phyloP scores from a whole-genome alignment of 176 grass and related monocot genomes.

The Musa itinerans region DNA sequence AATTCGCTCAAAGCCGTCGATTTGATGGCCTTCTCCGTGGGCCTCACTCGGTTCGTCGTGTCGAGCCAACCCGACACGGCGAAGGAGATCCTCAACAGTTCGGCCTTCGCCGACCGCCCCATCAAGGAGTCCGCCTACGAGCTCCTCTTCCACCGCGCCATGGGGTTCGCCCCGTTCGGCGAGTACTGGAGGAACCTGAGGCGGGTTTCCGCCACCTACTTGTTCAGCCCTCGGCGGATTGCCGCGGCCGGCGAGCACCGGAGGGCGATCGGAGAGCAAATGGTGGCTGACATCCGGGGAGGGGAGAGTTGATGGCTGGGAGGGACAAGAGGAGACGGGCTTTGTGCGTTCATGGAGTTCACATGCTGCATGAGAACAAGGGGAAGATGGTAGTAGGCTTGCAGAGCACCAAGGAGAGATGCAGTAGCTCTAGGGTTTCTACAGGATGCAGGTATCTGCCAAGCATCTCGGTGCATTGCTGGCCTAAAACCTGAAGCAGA shows the following conservation, averaged over 20 bases:
- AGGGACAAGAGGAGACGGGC: too few relatives aligned
- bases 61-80: slow-evolving; percentile 7
- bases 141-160: slow-evolving; percentile 11
- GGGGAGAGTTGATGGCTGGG: neutral
- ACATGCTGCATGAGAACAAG: too few relatives aligned
- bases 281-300: too few relatives aligned
- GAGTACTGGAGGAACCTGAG: slow-evolving; percentile 9
- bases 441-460: too few relatives aligned
- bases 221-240: neutral
- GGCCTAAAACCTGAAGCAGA: too few relatives aligned
- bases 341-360: too few relatives aligned
- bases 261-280: neutral
- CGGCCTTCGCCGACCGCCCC: slow-evolving; percentile 6
- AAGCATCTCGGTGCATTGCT: too few relatives aligned
- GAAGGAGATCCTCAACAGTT: slow-evolving; percentile 5
- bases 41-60: slow-evolving; percentile 30
- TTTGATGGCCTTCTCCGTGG: slow-evolving; percentile 70
- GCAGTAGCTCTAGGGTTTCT: too few relatives aligned
- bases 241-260: neutral
- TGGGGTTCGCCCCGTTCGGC: slow-evolving; percentile 4
- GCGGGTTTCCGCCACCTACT: neutral
- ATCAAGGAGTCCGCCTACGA: slow-evolving; percentile 15
- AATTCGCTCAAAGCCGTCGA: neutral
- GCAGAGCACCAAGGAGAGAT: too few relatives aligned
- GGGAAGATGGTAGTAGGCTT: too few relatives aligned